Base-by-base conservation (phyloP, 2,329 filamentous ascomycete genomes). In the Ilyonectria mors-panacis region DNA sequence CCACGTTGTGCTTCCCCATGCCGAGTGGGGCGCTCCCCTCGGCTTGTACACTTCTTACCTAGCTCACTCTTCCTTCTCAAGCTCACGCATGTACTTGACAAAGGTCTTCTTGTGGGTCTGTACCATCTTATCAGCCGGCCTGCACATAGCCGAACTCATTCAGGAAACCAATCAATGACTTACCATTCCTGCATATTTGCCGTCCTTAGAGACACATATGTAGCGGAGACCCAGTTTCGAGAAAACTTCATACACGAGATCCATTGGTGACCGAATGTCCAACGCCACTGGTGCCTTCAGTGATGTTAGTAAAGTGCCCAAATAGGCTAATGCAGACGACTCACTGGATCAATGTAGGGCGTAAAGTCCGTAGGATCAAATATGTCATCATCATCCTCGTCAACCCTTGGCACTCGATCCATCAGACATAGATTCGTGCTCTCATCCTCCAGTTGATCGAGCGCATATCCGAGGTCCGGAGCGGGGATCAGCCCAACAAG, bases 191-290 rank as follows among this genome's bases (percentile, higher is more conserved):
- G 93, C 93, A 81, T 94, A 99, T 68, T 89, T 90, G 26, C 96
- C 96, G 71, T 97, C 91, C 62, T 88, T 89, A 28, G 96, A 84
- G 5, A 98, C 94, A 78, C 96, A 98, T 56, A 99, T 92, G 80
- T 97, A 98, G 68, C 96, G 87, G 71, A 99, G 81, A 1, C 96
- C 96, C 9, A 99, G 85, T 81, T 99, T 99, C 57, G 94, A 93
- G 79, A 98, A 99, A 76, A 94, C 95, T 78, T 99, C 96, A 76
- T 97, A 98, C 4, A 98, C 96, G 44, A 99, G 83, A 78, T 98
- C 95, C 89, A 98, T 95, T 0, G 96, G 94, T 0, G 93, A 96
- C 72, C 91, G 89, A 33, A 97, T 93, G 76, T 99, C 96, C 26
- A 99, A 85, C 13, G 95, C 89, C 15, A 99, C 88, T 0, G 96